These are phyloP conservation scores for Suillus decipiens DNA, from an alignment of 768 basidiomycete genomes.

Conservation along the genomic window DNA sequence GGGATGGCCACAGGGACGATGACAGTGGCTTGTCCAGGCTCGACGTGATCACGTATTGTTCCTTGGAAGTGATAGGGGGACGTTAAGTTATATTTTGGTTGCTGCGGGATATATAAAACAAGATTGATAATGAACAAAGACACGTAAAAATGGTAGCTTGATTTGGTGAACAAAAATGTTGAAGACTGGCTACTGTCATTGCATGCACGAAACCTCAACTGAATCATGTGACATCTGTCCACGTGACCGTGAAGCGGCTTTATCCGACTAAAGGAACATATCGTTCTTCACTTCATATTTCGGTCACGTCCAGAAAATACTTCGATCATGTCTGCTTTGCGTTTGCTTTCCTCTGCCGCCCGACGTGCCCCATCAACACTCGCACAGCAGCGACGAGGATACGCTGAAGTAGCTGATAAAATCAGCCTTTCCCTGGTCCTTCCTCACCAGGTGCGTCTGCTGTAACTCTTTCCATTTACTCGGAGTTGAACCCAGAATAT, in stretches of 20 bases:
- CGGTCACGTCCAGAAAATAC: slow-evolving; percentile 14
- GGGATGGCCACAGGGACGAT: not conserved
- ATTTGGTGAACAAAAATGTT: no score
- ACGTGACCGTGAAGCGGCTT: slow-evolving; percentile 30
- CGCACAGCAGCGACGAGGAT: slow-evolving; percentile 70
- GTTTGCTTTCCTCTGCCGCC: slow-evolving; percentile 64
- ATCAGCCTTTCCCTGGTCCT: slow-evolving; percentile 91
- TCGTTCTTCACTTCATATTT: slow-evolving; percentile 3
- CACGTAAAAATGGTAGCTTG: no score
- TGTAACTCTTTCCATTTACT: slow-evolving; percentile 6
- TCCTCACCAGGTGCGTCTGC: slow-evolving; percentile 82
- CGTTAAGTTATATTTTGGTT: not conserved
- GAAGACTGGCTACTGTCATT: no score
- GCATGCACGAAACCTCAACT: not conserved
- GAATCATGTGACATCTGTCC: slow-evolving; percentile 15
- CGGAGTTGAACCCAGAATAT: slow-evolving; percentile 18
- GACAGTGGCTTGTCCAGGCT: not conserved
- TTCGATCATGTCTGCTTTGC: slow-evolving; percentile 70
- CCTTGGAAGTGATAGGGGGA: not conserved
- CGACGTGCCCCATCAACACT: slow-evolving; percentile 58
- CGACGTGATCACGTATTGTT: no score
- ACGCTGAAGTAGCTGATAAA: slow-evolving; percentile 90
- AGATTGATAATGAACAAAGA: not conserved
- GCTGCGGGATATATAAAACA: not conserved
- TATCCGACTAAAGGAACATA: slow-evolving; percentile 21